These are phyloP conservation scores for Ceriops decandra DNA, from an alignment of 345 rosid genomes.

Conservation along the genomic window DNA sequence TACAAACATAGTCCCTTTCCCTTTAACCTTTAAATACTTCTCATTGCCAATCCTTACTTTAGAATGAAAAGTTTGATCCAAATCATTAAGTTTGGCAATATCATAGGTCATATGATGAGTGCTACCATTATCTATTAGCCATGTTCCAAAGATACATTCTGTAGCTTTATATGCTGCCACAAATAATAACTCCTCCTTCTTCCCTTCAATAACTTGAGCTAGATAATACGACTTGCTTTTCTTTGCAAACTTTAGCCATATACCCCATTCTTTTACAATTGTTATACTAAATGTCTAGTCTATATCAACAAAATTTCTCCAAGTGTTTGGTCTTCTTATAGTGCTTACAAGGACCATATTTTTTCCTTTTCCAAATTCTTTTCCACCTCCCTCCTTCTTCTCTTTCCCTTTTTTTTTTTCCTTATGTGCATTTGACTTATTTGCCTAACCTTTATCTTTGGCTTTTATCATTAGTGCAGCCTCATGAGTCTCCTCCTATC, in stretches of 20 bases:
- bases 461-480: no score
- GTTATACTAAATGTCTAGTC: no score
- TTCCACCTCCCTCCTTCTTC: no score
- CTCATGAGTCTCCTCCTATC: no score
- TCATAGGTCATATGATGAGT: background rate
- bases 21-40: no score
- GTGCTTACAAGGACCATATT: background rate
- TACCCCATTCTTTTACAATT: background rate
- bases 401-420: no score
- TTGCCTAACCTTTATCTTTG: background rate
- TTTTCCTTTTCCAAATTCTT: background rate
- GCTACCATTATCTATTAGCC: background rate
- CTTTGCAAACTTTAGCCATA: background rate
- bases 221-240: background rate
- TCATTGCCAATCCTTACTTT: background rate
- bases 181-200: background rate
- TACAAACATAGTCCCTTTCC: accelerated
- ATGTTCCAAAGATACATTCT: accelerated
- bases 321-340: background rate
- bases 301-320: no score
- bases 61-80: background rate
- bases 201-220: no score
- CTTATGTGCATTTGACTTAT: background rate
- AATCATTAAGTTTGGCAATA: background rate
- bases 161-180: accelerated